A percentile compares a stretch with the other conserved stretches of the same genome.
These are phyloP conservation scores for Astrothelium subdiscretum DNA, from an alignment of 495 filamentous ascomycete species.

Conservation along the genomic window DNA sequence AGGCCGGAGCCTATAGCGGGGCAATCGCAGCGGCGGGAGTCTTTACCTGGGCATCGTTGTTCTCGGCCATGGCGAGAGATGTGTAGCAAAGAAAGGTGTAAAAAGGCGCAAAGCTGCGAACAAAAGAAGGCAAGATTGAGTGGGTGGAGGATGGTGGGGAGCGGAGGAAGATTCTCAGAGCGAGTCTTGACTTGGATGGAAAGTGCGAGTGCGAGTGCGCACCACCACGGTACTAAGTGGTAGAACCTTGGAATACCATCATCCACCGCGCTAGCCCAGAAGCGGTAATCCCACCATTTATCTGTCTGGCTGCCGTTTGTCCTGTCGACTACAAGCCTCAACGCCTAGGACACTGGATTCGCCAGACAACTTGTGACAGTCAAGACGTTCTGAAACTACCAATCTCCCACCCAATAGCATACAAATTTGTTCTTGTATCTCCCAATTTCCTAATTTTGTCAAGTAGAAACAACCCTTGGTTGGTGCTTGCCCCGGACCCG, in stretches of 20 bases:
- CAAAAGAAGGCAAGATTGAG: slow-evolving; percentile 21
- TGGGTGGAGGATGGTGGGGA: slow-evolving; percentile 17
- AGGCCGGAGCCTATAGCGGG: background rate
- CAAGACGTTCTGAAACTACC: no score
- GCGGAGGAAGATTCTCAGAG: slow-evolving; percentile 3
- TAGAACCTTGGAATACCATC: background rate
- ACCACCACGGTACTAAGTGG: background rate
- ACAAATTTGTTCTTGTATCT: no score
- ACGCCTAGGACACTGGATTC: no score
- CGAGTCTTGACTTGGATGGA: background rate
- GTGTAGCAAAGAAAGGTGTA: slow-evolving; percentile 17
- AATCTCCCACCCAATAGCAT: no score
- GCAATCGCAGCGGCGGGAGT: slow-evolving; percentile 6
- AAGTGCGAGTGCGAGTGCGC: slow-evolving; percentile 8
- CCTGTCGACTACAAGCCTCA: background rate
- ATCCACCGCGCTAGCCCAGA: background rate
- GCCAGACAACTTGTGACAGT: no score
- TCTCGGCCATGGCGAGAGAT: slow-evolving; percentile 43
- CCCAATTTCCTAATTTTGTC: no score
- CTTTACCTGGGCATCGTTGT: slow-evolving; percentile 48
- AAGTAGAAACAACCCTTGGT: no score
- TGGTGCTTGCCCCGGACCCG: background rate
- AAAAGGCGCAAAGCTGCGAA: slow-evolving; percentile 7
- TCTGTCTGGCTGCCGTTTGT: background rate
- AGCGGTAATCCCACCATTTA: background rate